These are phyloP conservation scores for Podaxis pistillaris DNA, from an alignment of 768 basidiomycete species.

Conservation along the genomic window DNA sequence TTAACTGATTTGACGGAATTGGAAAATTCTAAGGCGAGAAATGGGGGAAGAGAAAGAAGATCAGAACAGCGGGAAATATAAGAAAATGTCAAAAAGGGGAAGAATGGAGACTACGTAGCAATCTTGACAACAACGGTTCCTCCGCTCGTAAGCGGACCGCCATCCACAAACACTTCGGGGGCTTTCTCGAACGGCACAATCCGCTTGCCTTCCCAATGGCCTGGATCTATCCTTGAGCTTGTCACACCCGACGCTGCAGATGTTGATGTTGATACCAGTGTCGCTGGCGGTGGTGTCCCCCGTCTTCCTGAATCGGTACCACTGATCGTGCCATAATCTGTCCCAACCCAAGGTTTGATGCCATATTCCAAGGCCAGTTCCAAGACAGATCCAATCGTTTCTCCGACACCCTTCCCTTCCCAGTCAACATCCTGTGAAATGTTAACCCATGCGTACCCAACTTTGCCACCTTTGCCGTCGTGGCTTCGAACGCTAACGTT, in stretches of 20 bases:
- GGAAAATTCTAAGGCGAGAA: slow-evolving; percentile 7
- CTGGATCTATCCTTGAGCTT: slow-evolving; percentile 8
- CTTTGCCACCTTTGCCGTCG: slow-evolving; percentile 30
- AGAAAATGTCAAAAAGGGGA: neutral
- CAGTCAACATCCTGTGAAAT: slow-evolving; percentile 79
- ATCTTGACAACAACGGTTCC: slow-evolving; percentile 45
- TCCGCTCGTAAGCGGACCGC: slow-evolving; percentile 37
- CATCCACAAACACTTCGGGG: slow-evolving; percentile 47
- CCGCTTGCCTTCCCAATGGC: slow-evolving; percentile 22
- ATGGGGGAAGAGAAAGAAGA: slow-evolving; percentile 10
- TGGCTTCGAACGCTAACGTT: slow-evolving; percentile 1
- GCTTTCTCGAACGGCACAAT: slow-evolving; percentile 55
- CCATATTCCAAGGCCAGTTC: slow-evolving; percentile 39
- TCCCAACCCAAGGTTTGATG: slow-evolving; percentile 41
- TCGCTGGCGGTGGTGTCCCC: neutral
- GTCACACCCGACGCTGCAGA: neutral
- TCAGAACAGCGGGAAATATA: neutral
- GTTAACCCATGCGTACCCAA: slow-evolving; percentile 84
- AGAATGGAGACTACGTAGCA: slow-evolving; percentile 27
- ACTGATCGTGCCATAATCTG: neutral
- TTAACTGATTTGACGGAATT: neutral
- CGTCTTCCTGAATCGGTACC: neutral
- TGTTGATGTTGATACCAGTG: neutral
- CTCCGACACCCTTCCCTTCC: slow-evolving; percentile 74
- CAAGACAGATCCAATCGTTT: slow-evolving; percentile 41